Evolutionary conservation across 2,329 filamentous ascomycete genomes (phyloP).

Genomic region (Emmonsiellopsis sp.): DNA sequence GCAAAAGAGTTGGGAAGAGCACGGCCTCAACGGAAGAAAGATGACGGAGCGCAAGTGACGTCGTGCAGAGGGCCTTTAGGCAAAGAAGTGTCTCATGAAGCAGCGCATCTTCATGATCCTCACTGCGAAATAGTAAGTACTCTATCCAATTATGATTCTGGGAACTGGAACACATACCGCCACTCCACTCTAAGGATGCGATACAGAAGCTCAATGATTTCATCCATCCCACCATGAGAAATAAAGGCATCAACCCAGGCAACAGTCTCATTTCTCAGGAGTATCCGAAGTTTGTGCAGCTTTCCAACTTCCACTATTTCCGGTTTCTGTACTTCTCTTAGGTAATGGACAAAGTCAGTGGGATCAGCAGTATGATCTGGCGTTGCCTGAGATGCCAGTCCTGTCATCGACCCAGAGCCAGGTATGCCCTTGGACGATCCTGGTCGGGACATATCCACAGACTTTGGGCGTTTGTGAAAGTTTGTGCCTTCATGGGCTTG

Average conservation of each 20-base stretch:
- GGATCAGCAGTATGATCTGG: constrained; percentile 66
- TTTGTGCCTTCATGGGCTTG: constrained; percentile 56
- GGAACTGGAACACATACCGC: constrained; percentile 52
- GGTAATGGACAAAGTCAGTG: constrained; percentile 75
- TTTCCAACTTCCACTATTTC: constrained; percentile 86
- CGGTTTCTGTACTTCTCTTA: constrained; percentile 71
- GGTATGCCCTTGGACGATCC: constrained; percentile 49
- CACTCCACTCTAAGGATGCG: constrained; percentile 94
- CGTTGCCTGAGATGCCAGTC: constrained; percentile 38
- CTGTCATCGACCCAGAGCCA: constrained; percentile 47
- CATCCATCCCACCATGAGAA: constrained; percentile 78
- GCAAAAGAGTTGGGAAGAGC: constrained; percentile 75
- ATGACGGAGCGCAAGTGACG: constrained; percentile 72
- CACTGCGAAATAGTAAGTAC: constrained; percentile 43
- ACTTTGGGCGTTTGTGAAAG: constrained; percentile 61
- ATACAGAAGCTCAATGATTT: constrained; percentile 76
- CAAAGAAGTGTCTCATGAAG: constrained; percentile 88
- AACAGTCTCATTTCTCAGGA: constrained; percentile 90
- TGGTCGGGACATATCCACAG: constrained; percentile 57
- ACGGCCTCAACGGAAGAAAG: constrained; percentile 68
- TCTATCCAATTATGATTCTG: not conserved
- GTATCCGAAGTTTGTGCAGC: constrained; percentile 79
- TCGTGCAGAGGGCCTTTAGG: constrained; percentile 89
- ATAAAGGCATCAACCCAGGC: constrained; percentile 93
- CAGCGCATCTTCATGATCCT: constrained; percentile 90